Evolutionary conservation across 768 basidiomycete genomes (phyloP).

Genomic region (Russula sp.): DNA sequence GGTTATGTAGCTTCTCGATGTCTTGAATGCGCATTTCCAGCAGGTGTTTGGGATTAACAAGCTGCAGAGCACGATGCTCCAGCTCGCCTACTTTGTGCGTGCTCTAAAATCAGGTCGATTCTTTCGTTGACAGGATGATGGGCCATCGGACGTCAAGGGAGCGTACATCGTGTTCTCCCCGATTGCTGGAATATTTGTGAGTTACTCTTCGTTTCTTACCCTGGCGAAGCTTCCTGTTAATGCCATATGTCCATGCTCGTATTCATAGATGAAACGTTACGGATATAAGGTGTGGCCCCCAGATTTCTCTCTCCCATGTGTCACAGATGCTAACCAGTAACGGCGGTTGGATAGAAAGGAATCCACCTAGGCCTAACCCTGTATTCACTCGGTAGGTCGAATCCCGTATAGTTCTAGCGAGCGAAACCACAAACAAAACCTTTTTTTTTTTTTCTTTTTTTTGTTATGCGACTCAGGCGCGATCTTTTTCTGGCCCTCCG

Average conservation of each 20-base stretch:
- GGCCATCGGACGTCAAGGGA: conserved; percentile 30
- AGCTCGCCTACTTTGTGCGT: conserved; percentile 56
- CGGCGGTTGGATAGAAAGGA: conserved; percentile 36
- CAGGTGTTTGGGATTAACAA: too few species aligned
- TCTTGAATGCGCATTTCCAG: too few species aligned
- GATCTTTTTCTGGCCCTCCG: conserved; percentile 65
- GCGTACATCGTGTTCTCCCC: conserved; percentile 58
- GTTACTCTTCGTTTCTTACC: too few species aligned
- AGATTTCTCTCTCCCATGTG: background rate
- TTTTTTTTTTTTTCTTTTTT: too few species aligned
- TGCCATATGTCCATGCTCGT: too few species aligned
- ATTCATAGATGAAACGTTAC: conserved; percentile 45
- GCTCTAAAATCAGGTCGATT: background rate
- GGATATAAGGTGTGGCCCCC: conserved; percentile 41
- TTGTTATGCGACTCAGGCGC: conserved; percentile 46
- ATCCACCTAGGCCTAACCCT: conserved; percentile 54
- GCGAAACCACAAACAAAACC: too few species aligned
- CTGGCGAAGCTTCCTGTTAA: too few species aligned
- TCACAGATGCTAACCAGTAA: background rate
- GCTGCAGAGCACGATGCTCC: too few species aligned
- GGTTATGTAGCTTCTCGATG: conserved; percentile 47
- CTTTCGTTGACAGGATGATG: background rate
- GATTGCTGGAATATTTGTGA: too few species aligned
- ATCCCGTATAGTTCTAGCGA: background rate
- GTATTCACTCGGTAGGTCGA: conserved; percentile 44